These are phyloP conservation scores for Penicillium antarcticum DNA, from an alignment of 495 filamentous ascomycete species.

Conservation along the genomic window DNA sequence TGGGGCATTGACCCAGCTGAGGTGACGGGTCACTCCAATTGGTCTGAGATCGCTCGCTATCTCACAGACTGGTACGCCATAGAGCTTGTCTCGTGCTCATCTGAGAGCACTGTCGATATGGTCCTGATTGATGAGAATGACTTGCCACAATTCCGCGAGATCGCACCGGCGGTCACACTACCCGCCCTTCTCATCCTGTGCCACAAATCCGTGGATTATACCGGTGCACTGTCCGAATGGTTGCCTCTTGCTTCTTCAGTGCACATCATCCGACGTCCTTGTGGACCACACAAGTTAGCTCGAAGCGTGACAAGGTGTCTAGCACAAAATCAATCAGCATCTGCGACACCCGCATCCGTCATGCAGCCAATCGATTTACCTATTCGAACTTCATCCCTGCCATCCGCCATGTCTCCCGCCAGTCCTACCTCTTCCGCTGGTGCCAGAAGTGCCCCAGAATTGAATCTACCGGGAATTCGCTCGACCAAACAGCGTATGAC, in stretches of 20 bases:
- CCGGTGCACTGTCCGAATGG: constrained; percentile 26
- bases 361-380: constrained; percentile 13
- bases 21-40: constrained; percentile 9
- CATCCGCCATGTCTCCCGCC: not conserved
- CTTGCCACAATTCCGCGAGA: constrained; percentile 19
- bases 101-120: constrained; percentile 30
- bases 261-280: constrained; percentile 50
- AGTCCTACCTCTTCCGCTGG: not conserved
- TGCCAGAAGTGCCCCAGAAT: not conserved
- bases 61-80: constrained; percentile 47
- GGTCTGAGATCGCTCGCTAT: constrained; percentile 26
- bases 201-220: constrained; percentile 32
- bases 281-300: constrained; percentile 63
- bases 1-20: constrained; percentile 21
- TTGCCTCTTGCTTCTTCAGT: constrained; percentile 30
- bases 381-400: constrained; percentile 8
- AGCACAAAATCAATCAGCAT: constrained; percentile 13
- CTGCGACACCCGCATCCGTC: constrained; percentile 9
- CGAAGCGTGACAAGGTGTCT: constrained; percentile 45
- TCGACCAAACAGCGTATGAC: not conserved
- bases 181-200: constrained; percentile 38
- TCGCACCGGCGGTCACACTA: constrained; percentile 11
- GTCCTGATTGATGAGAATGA: constrained; percentile 39
- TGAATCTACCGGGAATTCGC: not conserved
- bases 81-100: constrained; percentile 34